Conservation (phyloP, 352 stramenopile species). For the Globisporangium okanoganense region DNA sequence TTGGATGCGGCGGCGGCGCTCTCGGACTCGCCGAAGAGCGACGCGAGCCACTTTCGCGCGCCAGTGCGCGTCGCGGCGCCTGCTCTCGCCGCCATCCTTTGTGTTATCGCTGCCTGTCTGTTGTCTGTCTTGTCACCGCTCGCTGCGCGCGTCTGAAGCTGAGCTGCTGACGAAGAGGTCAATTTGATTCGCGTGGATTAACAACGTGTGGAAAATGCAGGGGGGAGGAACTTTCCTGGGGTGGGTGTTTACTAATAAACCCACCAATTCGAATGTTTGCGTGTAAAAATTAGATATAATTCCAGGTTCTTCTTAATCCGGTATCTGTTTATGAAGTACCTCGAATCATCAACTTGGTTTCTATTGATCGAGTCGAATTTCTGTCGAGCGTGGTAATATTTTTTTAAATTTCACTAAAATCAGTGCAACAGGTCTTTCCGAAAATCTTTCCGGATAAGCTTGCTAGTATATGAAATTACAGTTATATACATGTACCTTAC, state of each 20-base stretch:
- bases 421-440: no score
- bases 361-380: no score
- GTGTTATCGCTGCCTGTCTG: not conserved
- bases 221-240: not conserved
- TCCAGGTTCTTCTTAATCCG: not conserved
- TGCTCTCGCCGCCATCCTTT: conserved; percentile 41
- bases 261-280: not conserved
- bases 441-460: no score
- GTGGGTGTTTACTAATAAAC: not conserved
- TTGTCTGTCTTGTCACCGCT: not conserved
- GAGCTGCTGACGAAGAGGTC: conserved; percentile 1
- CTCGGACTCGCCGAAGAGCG: conserved; percentile 60
- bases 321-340: not conserved
- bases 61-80: conserved; percentile 41
- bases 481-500: no score
- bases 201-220: not conserved
- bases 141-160: not conserved
- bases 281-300: not conserved
- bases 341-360: not conserved
- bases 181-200: conserved; percentile 5
- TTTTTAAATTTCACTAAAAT: no score
- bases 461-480: no score
- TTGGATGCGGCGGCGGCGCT: conserved; percentile 19
- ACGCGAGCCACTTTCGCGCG: conserved; percentile 79
- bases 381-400: no score